Percentiles rank a stretch among this genome's conserved stretches.
These are phyloP conservation scores for Rhododendron simsii DNA, from an alignment of 148 eudicot species.

Conservation along the genomic window DNA sequence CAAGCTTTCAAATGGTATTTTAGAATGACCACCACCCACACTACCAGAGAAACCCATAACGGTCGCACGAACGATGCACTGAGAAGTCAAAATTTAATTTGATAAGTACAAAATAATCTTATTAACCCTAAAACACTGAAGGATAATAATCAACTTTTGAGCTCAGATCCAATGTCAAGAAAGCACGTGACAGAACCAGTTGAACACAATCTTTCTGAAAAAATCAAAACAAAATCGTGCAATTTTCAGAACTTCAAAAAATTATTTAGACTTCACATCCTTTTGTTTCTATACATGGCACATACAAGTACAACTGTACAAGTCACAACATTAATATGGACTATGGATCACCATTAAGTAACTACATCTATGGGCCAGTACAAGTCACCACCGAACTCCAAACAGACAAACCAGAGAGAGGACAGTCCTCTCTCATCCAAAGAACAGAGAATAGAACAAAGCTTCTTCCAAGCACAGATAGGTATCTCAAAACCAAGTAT, in stretches of 20 bases:
- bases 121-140: neutral
- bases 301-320: neutral
- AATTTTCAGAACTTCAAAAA: neutral
- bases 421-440: neutral
- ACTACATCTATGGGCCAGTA: neutral
- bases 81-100: conserved; percentile 5
- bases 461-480: neutral
- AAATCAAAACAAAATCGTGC: neutral
- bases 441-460: neutral
- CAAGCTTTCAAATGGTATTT: conserved; percentile 16
- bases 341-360: neutral
- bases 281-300: neutral
- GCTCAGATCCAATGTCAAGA: neutral
- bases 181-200: neutral
- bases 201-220: neutral
- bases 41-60: conserved; percentile 35
- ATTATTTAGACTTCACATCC: neutral
- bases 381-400: neutral
- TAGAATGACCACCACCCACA: conserved; percentile 21
- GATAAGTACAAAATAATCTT: neutral
- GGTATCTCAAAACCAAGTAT: neutral
- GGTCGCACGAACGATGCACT: conserved; percentile 67
- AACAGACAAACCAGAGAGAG: neutral
- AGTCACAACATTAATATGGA: neutral
- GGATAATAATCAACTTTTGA: conserved; percentile 10